Base-by-base conservation (phyloP, 2,329 filamentous ascomycete genomes). In the Penicillium sp. region DNA sequence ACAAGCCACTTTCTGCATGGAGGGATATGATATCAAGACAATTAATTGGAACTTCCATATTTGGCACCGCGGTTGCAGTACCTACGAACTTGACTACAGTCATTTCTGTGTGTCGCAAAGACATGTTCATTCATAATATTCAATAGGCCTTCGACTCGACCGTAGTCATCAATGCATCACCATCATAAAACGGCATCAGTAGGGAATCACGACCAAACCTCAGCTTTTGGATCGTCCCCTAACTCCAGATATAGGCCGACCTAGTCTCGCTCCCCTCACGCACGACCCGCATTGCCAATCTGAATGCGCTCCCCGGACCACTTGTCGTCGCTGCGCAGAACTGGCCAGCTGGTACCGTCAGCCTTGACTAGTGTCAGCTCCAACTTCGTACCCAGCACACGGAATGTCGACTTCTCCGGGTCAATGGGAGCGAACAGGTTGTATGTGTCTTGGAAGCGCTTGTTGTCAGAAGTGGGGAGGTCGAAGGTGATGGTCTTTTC, bases 331-430 rank as follows among this genome's bases (percentile, higher is more conserved):
- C 87, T 90, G 62, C 92, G 85, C 71, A 97, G 78, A 5, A 95
- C 91, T 37, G 93, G 90, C 93, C 93, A 97, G 71, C 91, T 90
- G 45, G 84, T 83, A 11, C 88, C 89, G 69, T 93, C 90, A 2
- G 88, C 88, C 79, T 90, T 90, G 30, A 76, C 85, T 57, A 97
- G 80, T 30, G 82, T 89, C 71, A 97, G 80, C 78, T 97, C 93
- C 55, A 97, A 80, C 81, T 97, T 97, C 1, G 93, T 96, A 28
- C 92, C 92, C 75, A 97, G 83, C 61, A 97, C 87, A 78, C 91
- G 92, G 81, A 87, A 94, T 59, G 84, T 84, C 68, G 89, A 92
- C 76, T 90, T 88, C 59, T 86, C 88, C 2, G 89, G 78, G 64
- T 97, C 88, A 70, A 99, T 93, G 3, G 83, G 71, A 1, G 85